Percentiles rank a stretch among this genome's conserved stretches.
Conservation (phyloP, 768 basidiomycete genomes). For the Dentipellis fragilis region DNA sequence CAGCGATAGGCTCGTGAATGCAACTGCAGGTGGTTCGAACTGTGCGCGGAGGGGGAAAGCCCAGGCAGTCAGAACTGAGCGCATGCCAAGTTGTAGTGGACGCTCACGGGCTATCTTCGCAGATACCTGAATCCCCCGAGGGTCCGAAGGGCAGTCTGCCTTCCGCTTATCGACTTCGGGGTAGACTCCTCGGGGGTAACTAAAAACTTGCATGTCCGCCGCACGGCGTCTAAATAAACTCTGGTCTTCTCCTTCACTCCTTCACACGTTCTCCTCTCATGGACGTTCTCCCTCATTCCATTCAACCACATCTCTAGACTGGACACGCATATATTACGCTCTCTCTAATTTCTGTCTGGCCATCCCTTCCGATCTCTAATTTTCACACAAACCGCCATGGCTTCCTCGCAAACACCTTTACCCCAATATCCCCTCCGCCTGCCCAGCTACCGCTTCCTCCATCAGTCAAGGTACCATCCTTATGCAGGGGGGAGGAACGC, state of each 20-base stretch:
- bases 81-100: too few relatives aligned
- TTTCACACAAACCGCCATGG: neutral
- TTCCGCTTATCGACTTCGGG: too few relatives aligned
- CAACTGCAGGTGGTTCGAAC: too few relatives aligned
- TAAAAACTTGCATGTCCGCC: neutral
- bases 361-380: neutral
- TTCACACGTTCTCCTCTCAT: neutral
- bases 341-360: neutral
- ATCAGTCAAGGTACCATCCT: conserved; percentile 11
- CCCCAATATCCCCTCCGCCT: conserved; percentile 11
- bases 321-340: neutral
- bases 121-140: too few relatives aligned
- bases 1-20: too few relatives aligned
- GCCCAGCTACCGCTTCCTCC: conserved; percentile 12
- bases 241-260: neutral
- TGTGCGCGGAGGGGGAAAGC: too few relatives aligned
- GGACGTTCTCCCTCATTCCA: neutral
- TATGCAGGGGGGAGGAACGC: conserved; percentile 3
- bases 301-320: neutral
- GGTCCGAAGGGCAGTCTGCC: too few relatives aligned
- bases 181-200: too few relatives aligned
- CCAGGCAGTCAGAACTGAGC: too few relatives aligned
- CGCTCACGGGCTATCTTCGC: too few relatives aligned
- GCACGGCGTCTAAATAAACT: neutral
- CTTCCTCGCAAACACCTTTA: neutral